These are phyloP conservation scores for Diospyros lotus DNA, from an alignment of 148 eudicot species.

Conservation along the genomic window DNA sequence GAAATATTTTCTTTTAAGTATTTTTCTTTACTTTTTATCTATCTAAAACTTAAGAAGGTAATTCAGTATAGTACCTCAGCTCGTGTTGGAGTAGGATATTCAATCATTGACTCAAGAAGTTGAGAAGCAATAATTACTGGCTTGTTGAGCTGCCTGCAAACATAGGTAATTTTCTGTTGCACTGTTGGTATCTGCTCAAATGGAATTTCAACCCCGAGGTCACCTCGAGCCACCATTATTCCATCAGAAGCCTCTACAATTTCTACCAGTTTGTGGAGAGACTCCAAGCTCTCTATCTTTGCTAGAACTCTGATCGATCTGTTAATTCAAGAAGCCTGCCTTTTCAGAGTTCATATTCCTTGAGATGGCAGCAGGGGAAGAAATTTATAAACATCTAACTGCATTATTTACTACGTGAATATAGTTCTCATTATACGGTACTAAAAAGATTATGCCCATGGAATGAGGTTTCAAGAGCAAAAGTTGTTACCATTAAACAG, in stretches of 20 bases:
- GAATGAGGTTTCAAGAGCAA: conserved; percentile 1
- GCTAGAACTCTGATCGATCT: conserved; percentile 41
- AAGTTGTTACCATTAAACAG: not conserved
- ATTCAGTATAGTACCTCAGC: conserved; percentile 32
- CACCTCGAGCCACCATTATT: conserved; percentile 50
- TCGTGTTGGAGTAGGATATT: conserved; percentile 50
- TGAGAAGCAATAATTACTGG: conserved; percentile 53
- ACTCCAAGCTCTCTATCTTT: conserved; percentile 44
- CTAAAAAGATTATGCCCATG: not conserved
- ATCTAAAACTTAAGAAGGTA: not conserved
- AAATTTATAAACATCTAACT: not conserved
- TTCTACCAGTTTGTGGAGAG: conserved; percentile 40
- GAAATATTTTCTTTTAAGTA: not conserved
- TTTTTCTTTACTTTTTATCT: too few species aligned
- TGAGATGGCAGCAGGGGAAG: not conserved
- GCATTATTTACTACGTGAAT: not conserved
- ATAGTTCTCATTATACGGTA: not conserved
- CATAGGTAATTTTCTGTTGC: conserved; percentile 29
- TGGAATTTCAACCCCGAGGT: conserved; percentile 53
- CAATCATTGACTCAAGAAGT: conserved; percentile 49
- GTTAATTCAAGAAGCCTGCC: not conserved
- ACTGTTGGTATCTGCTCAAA: conserved; percentile 48
- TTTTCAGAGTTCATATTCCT: not conserved
- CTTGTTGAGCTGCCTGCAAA: conserved; percentile 49
- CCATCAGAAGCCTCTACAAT: conserved; percentile 54